Conservation (phyloP, 768 basidiomycete species). For the Imleria badia region DNA sequence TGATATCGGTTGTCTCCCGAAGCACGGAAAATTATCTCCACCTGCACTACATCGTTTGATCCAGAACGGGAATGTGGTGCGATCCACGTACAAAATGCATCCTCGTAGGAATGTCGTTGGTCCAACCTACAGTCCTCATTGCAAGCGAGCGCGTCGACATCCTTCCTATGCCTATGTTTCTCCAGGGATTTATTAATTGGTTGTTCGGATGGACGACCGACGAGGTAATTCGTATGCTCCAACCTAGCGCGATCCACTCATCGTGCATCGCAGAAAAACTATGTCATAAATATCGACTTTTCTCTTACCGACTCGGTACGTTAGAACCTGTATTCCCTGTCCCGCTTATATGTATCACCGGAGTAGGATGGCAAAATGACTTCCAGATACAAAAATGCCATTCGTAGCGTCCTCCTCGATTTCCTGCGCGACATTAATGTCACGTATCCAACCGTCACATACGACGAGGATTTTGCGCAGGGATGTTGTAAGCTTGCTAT, state of each 20-base stretch:
- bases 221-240: not conserved
- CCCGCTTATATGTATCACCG: not conserved
- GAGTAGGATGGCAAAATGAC: not conserved
- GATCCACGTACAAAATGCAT: not conserved
- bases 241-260: not conserved
- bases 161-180: not conserved
- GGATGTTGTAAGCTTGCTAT: not conserved
- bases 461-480: conserved; percentile 2
- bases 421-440: conserved; percentile 1
- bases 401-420: not conserved
- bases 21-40: not conserved
- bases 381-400: not conserved
- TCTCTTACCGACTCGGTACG: not conserved
- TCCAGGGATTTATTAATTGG: not conserved
- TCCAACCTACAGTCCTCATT: not conserved
- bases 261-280: not conserved
- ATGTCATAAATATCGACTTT: not conserved
- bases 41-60: not conserved
- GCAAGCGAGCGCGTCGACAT: no score
- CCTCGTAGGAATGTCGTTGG: not conserved
- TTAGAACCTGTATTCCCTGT: not conserved
- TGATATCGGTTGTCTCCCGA: not conserved
- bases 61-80: not conserved
- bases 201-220: not conserved
- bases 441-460: conserved; percentile 1